Base-by-base conservation (phyloP, 768 basidiomycete species). In the Trametes maxima region DNA sequence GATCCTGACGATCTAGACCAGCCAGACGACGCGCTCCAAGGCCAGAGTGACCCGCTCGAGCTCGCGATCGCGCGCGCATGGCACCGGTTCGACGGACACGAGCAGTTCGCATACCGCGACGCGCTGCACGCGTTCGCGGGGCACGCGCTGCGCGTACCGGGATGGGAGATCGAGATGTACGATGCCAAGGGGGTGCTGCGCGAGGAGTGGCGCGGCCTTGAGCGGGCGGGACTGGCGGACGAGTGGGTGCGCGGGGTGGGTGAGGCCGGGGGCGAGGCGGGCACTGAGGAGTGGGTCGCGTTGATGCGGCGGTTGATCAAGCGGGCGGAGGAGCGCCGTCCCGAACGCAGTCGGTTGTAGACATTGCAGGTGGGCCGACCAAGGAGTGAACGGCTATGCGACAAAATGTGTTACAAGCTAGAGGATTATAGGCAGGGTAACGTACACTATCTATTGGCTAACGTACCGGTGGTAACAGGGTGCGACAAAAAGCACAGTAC, bases 81-180 rank as follows among this genome's bases (percentile, higher is more conserved):
- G 88, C 79, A 84, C 68, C 73, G 75, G 12, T 78, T 89, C 59
- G 72, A 74, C 35, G 73, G 72, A 4, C 61, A 75, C 46, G 82
- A 86, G 54, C 89, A 90, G 68, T 93, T 85, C 72, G 78, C 80
- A 22, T 92, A 94, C 70, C 81, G 87, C 13, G 85, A 88, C 56
- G 76, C 74, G 21, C 71, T 94, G 56, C 78, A 80, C 56, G 79
- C 79, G 1, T 75, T 69, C 46, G 70, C 71, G 17, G 69, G 69
- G 49, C 71, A 69, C 17, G 64, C 69, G 19, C 69, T 72, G 51
- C 74, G 74, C 55, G 83, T 83, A 2, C 74, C 77, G 6, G 64
- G 73, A 2, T 92, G 90, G 91, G 82, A 83, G 63, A 75, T 79
- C 63, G 82, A 84, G 63, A 75, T 84, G 65, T 90, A 85, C 63